phyloP scores from a whole-genome alignment of 2,329 filamentous ascomycete genomes.

The Daldinia sp. region DNA sequence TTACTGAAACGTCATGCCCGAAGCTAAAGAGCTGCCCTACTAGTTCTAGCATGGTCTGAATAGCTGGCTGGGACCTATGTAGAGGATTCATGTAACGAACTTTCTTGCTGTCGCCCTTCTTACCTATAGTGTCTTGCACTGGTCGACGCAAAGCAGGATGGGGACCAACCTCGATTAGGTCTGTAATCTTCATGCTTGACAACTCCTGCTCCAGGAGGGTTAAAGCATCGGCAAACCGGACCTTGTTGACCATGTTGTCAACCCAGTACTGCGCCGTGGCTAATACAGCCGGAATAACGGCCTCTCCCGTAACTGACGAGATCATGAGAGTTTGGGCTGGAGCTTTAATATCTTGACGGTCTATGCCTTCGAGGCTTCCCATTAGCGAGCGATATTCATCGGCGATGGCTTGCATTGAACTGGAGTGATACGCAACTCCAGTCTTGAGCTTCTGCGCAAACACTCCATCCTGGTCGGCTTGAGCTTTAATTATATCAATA shows the following conservation, averaged over 20 bases:
- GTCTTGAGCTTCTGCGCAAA: conserved; percentile 48
- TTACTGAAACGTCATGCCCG: conserved; percentile 43
- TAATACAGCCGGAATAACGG: conserved; percentile 2
- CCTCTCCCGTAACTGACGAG: conserved; percentile 7
- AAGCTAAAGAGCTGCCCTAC: conserved; percentile 44
- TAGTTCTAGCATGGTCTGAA: conserved; percentile 39
- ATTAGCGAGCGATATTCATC: conserved; percentile 33
- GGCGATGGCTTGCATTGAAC: conserved; percentile 37
- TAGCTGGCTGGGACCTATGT: conserved; percentile 3
- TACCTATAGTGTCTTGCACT: conserved; percentile 27
- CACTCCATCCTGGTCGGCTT: conserved; percentile 33
- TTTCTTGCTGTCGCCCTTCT: neutral
- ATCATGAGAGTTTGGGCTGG: conserved; percentile 13
- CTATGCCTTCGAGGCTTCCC: neutral
- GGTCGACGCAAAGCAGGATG: conserved; percentile 45
- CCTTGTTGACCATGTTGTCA: conserved; percentile 7
- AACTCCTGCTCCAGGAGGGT: neutral
- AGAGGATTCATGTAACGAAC: conserved; percentile 9
- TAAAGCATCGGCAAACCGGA: conserved; percentile 12
- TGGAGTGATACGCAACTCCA: conserved; percentile 46
- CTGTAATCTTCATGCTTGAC: neutral
- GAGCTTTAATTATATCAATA: conserved; percentile 42
- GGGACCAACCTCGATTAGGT: conserved; percentile 48
- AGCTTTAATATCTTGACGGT: neutral
- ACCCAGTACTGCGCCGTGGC: conserved; percentile 17